Conservation (phyloP, 1,139 yeast genomes). For the Taphrina betulina region DNA sequence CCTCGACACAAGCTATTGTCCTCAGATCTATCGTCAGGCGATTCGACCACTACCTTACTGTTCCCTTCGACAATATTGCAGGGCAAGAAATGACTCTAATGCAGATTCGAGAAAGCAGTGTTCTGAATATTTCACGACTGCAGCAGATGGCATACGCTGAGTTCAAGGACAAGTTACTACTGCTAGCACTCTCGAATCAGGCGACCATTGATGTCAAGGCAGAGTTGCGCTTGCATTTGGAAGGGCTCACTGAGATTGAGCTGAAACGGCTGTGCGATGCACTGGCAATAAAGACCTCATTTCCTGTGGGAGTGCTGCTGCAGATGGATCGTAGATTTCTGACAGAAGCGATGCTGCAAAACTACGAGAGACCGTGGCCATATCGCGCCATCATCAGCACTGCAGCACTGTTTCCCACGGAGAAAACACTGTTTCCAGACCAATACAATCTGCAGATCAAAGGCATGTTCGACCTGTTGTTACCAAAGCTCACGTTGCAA, state of each 20-base stretch:
- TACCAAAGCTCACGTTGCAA: conserved; percentile 41
- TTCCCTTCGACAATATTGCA: conserved; percentile 47
- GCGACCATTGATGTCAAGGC: conserved; percentile 40
- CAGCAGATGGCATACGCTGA: conserved; percentile 41
- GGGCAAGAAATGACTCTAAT: conserved; percentile 44
- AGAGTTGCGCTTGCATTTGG: conserved; percentile 41
- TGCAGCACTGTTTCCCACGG: conserved; percentile 15
- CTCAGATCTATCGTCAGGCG: not conserved
- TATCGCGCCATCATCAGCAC: conserved; percentile 13
- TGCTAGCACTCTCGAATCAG: conserved; percentile 43
- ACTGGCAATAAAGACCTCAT: not conserved
- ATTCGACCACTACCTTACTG: not conserved
- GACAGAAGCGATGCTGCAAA: conserved; percentile 38
- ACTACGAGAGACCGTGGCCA: conserved; percentile 24
- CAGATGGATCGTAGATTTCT: conserved; percentile 32
- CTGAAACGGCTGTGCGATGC: conserved; percentile 32
- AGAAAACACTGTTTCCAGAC: not conserved
- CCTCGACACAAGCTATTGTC: not conserved
- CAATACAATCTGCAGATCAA: conserved; percentile 18
- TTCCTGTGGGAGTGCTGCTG: conserved; percentile 33
- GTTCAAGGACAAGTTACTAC: conserved; percentile 40
- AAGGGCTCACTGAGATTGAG: conserved; percentile 39
- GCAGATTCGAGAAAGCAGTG: conserved; percentile 37
- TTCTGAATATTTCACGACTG: conserved; percentile 39
- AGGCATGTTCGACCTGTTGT: conserved; percentile 37